Base-by-base conservation (phyloP, 2,329 filamentous ascomycete species). In the Exophiala viscosa region DNA sequence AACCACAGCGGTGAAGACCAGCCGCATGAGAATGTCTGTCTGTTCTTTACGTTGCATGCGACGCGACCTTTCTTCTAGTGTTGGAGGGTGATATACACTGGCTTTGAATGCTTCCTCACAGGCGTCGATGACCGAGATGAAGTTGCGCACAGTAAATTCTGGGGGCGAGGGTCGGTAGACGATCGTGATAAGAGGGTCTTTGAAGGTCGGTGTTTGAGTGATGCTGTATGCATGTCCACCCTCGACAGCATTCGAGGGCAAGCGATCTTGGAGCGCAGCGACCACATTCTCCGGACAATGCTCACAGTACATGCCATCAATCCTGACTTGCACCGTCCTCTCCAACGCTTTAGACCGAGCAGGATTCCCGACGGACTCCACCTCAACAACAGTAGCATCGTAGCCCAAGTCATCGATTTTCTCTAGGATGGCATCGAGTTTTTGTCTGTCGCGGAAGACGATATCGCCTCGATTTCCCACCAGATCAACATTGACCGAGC, bases 21-120 rank as follows among this genome's bases (percentile, higher is more conserved):
- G 78, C n/a, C 91, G 84, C 54, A 80, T 74, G 0, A 91, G 69
- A 11, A 95, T 80, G 31, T 84, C 78, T 18, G 74, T 78, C 62
- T 86, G 82, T 63, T 95, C 88, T 52, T 80, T 80, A 15, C 77
- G 76, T 55, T 88, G 85, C 65, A 96, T 88, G 35, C 77, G 74
- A 58, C 81, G 82, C 2, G 90, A 88, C 8, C 88, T 82, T 64
- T 96, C 88, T 68, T 96, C 91, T 3, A 96, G 78, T 0, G 86
- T 90, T 0, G 87, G 88, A 0, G 88, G 85, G 58, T 92, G 88
- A 65, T 90, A 85, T 10, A 96, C 80, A 1, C 80, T 83, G 1
- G 85, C 81, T 20, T 73, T 73, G 56, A 96, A 86, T 0, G 76
- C 79, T 1, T 78, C 72, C 62, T 95, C 86, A 5, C 81, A 76